Conservation (phyloP, 148 eudicot species). For the Chenopodium formosanum region DNA sequence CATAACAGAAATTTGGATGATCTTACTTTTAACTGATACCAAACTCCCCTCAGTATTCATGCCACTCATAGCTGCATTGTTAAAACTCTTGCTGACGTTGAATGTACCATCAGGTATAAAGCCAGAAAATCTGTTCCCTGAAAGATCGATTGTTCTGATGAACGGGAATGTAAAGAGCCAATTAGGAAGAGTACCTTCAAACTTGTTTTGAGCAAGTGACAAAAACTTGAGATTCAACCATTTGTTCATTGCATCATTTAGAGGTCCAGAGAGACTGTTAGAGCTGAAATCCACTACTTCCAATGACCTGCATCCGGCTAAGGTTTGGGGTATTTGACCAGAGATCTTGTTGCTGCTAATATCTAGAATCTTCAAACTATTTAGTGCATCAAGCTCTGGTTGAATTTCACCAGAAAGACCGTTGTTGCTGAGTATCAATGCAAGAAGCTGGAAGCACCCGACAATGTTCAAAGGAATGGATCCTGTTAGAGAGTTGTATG, state of each 20-base stretch:
- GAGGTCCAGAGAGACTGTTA: constrained; percentile 76
- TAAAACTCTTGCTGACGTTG: constrained; percentile 51
- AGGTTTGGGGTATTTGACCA: constrained; percentile 89
- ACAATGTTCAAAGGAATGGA: constrained; percentile 82
- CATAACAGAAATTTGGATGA: constrained; percentile 43
- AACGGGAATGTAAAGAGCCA: constrained; percentile 78
- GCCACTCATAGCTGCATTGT: constrained; percentile 31
- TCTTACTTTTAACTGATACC: constrained; percentile 31
- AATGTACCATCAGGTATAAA: constrained; percentile 68
- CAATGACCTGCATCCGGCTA: constrained; percentile 92
- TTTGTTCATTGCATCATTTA: constrained; percentile 77
- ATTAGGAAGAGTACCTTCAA: constrained; percentile 62
- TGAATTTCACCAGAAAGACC: constrained; percentile 85
- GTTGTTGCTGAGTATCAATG: constrained; percentile 72
- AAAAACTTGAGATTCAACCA: constrained; percentile 80
- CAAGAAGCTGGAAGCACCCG: constrained; percentile 90
- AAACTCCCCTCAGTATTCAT: constrained; percentile 19
- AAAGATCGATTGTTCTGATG: constrained; percentile 65
- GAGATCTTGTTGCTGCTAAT: constrained; percentile 76
- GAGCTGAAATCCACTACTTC: constrained; percentile 89
- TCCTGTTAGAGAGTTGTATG: constrained; percentile 73
- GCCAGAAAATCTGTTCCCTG: constrained; percentile 76
- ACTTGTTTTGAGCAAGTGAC: constrained; percentile 75
- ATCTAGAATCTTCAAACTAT: constrained; percentile 78
- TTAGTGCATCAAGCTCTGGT: constrained; percentile 89